Evolutionary conservation across 768 basidiomycete species (phyloP).

Genomic region (Dacryopinax spathularia): DNA sequence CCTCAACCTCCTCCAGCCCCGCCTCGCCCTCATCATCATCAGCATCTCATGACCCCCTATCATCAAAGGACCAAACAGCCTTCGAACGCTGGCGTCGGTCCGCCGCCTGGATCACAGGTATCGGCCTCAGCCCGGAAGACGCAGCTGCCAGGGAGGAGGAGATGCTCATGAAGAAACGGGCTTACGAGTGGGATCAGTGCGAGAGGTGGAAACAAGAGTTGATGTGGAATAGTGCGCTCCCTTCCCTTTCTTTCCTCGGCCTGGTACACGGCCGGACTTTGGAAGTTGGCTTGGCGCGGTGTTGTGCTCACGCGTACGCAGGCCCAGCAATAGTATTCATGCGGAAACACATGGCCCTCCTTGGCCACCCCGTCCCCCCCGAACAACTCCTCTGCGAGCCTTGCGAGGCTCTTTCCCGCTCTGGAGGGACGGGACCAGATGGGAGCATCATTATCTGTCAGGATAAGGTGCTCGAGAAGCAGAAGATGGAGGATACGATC

Average conservation of each 20-base stretch:
- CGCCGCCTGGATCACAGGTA: slow-evolving; percentile 36
- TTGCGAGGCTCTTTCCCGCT: slow-evolving; percentile 48
- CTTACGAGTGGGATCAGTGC: slow-evolving; percentile 34
- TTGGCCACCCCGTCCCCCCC: slow-evolving; percentile 54
- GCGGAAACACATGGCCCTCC: slow-evolving; percentile 71
- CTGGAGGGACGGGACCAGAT: slow-evolving; percentile 73
- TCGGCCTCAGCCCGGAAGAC: slow-evolving; percentile 37
- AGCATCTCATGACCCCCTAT: background rate
- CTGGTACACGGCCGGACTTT: no score
- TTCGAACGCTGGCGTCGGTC: slow-evolving; percentile 42
- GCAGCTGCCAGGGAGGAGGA: slow-evolving; percentile 17
- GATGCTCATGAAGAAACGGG: slow-evolving; percentile 23
- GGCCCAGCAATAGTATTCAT: slow-evolving; percentile 83
- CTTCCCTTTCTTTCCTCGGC: background rate
- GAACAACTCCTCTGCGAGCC: slow-evolving; percentile 71
- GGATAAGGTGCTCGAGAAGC: slow-evolving; percentile 62
- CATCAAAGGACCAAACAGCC: slow-evolving; percentile 9
- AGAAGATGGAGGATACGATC: slow-evolving; percentile 85
- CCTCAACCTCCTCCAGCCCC: background rate
- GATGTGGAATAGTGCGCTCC: slow-evolving; percentile 52
- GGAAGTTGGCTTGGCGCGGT: no score
- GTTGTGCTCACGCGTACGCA: slow-evolving; percentile 23
- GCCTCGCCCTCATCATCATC: background rate
- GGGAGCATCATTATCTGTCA: slow-evolving; percentile 78
- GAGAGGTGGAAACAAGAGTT: slow-evolving; percentile 57